Conservation (phyloP, 2,329 filamentous ascomycete genomes). For the Cytospora mali region DNA sequence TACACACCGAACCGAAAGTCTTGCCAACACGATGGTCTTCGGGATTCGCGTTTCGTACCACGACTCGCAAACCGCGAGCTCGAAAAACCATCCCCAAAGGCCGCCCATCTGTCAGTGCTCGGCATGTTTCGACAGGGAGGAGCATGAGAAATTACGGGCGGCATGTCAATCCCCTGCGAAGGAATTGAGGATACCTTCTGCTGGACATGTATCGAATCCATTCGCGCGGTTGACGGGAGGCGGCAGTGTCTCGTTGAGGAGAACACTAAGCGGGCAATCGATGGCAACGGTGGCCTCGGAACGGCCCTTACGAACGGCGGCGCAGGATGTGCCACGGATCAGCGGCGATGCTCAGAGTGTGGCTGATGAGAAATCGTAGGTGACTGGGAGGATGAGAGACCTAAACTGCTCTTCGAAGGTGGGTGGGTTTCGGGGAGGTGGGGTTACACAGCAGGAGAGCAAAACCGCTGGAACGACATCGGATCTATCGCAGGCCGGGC, state of each 20-base stretch:
- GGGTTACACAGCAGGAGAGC: not conserved
- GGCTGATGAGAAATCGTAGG: not conserved
- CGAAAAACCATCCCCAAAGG: slow-evolving; percentile 6
- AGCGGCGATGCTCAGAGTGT: not conserved
- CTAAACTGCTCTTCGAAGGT: not conserved
- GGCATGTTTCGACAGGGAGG: slow-evolving; percentile 20
- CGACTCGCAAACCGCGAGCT: slow-evolving; percentile 17
- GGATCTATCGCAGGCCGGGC: not conserved
- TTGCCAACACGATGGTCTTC: slow-evolving; percentile 19
- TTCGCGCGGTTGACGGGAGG: slow-evolving; percentile 3
- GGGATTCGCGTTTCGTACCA: slow-evolving; percentile 25
- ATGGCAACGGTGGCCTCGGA: slow-evolving; percentile 19
- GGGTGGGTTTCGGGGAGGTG: not conserved
- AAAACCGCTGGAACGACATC: not conserved
- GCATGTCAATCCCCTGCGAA: slow-evolving; percentile 22
- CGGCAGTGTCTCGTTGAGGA: slow-evolving; percentile 6
- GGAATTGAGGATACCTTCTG: not conserved
- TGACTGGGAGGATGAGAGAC: not conserved
- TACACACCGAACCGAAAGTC: not conserved
- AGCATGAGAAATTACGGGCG: not conserved
- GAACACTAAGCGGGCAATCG: slow-evolving; percentile 11
- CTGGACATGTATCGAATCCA: not conserved
- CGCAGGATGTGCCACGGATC: not conserved
- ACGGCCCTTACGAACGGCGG: slow-evolving; percentile 14
- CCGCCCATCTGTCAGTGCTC: slow-evolving; percentile 23